Conservation (phyloP, 352 stramenopile genomes). For the Pythium insidiosum region DNA sequence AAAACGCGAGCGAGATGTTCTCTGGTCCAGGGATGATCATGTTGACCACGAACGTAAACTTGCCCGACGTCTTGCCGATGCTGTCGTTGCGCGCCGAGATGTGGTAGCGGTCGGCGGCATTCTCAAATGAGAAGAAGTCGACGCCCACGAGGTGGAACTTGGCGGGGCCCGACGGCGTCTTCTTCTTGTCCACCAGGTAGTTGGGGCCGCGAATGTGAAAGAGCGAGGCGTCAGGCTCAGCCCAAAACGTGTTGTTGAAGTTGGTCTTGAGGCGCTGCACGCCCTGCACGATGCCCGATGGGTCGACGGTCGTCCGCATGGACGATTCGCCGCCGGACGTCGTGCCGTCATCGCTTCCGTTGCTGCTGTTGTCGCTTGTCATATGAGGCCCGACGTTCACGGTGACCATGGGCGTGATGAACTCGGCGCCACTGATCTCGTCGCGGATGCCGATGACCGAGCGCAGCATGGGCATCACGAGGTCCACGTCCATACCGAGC, state of each 20-base stretch:
- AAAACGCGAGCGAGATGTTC: slow-evolving; percentile 80
- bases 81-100: slow-evolving; percentile 60
- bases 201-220: slow-evolving; percentile 84
- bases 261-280: slow-evolving; percentile 65
- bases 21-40: slow-evolving; percentile 82
- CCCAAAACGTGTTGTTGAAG: slow-evolving; percentile 78
- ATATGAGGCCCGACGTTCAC: slow-evolving; percentile 24
- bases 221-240: slow-evolving; percentile 68
- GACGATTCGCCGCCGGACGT: slow-evolving; percentile 11
- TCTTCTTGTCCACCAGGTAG: slow-evolving; percentile 88
- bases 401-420: slow-evolving; percentile 83
- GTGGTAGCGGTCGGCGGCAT: slow-evolving; percentile 62
- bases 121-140: slow-evolving; percentile 77
- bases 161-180: slow-evolving; percentile 54
- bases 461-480: slow-evolving; percentile 80
- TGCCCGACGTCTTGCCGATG: slow-evolving; percentile 55
- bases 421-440: slow-evolving; percentile 75
- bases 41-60: slow-evolving; percentile 88
- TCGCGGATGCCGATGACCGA: slow-evolving; percentile 80
- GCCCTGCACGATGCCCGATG: slow-evolving; percentile 46
- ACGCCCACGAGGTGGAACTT: slow-evolving; percentile 81
- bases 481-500: slow-evolving; percentile 84
- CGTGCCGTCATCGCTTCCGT: slow-evolving; percentile 1
- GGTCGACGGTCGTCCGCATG: slow-evolving; percentile 48
- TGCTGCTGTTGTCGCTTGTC: slow-evolving; percentile 10